phyloP scores from a whole-genome alignment of 2,329 filamentous ascomycete species.

The Trichoderma arundinaceum region DNA sequence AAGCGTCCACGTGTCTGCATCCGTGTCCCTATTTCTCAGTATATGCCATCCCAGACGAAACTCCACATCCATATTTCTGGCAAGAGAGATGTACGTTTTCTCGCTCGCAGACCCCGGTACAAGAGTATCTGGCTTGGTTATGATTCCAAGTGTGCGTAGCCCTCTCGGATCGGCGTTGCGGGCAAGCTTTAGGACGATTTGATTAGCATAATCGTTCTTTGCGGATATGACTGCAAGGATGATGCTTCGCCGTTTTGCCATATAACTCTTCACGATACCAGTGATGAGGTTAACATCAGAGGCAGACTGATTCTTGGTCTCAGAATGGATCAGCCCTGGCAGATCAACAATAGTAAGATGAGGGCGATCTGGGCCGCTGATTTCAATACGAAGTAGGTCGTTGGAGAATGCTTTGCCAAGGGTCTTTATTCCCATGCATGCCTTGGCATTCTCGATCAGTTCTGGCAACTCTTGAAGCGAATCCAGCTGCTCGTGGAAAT shows the following conservation, averaged over 20 bases:
- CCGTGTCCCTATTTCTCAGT: slow-evolving; percentile 53
- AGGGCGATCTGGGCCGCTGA: slow-evolving; percentile 54
- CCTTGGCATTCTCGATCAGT: slow-evolving; percentile 50
- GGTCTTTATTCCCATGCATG: slow-evolving; percentile 55
- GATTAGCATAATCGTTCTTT: slow-evolving; percentile 63
- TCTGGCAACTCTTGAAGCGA: slow-evolving; percentile 30
- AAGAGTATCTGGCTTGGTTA: slow-evolving; percentile 61
- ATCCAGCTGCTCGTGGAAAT: slow-evolving; percentile 25
- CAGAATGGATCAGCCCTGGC: slow-evolving; percentile 60
- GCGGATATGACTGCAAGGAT: slow-evolving; percentile 65
- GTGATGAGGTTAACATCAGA: slow-evolving; percentile 53
- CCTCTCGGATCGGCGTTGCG: slow-evolving; percentile 38
- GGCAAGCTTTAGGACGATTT: slow-evolving; percentile 59
- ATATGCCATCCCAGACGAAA: slow-evolving; percentile 61
- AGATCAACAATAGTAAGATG: slow-evolving; percentile 66
- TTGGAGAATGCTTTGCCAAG: slow-evolving; percentile 49
- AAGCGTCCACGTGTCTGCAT: slow-evolving; percentile 41
- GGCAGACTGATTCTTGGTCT: slow-evolving; percentile 53
- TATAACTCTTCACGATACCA: slow-evolving; percentile 60
- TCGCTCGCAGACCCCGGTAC: slow-evolving; percentile 47
- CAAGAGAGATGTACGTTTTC: slow-evolving; percentile 48
- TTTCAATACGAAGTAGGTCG: slow-evolving; percentile 57
- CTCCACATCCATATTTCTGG: slow-evolving; percentile 52
- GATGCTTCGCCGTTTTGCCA: slow-evolving; percentile 61
- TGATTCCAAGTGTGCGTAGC: slow-evolving; percentile 59